A percentile compares a stretch with the other conserved stretches of the same genome.
Conservation (phyloP, 441 rosid genomes). For the Erodium moschatum region DNA sequence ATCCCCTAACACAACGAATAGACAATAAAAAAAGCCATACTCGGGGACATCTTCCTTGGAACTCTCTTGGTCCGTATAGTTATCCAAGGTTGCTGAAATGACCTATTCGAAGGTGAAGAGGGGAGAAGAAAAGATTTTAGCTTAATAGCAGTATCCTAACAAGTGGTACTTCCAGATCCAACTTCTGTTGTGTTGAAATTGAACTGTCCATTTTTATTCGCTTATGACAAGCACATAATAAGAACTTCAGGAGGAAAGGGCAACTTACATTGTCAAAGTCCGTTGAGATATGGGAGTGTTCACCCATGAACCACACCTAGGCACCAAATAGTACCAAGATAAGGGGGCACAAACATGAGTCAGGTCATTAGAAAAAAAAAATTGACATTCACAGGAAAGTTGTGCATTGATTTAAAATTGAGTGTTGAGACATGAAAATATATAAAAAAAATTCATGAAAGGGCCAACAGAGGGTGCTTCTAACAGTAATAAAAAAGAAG, state of each 20-base stretch:
- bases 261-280: constrained; percentile 71
- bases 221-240: constrained; percentile 14
- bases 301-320: constrained; percentile 85
- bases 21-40: not conserved
- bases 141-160: constrained; percentile 19
- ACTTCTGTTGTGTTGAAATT: constrained; percentile 7
- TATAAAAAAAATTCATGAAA: no score
- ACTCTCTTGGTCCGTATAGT: constrained; percentile 38
- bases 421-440: no score
- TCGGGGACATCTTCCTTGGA: constrained; percentile 23
- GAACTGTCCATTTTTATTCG: not conserved
- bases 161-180: not conserved
- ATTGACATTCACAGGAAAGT: not conserved
- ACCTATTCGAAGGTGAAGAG: constrained; percentile 43
- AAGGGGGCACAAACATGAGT: not conserved
- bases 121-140: constrained; percentile 21
- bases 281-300: constrained; percentile 77
- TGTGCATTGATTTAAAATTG: not conserved
- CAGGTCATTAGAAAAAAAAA: not conserved
- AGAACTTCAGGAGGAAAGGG: constrained; percentile 9
- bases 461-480: not conserved
- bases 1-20: not conserved
- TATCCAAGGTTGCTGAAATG: constrained; percentile 78
- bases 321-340: constrained; percentile 4
- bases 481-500: not conserved